Evolutionary conservation across 2,329 filamentous ascomycete genomes (phyloP), one percentile per base, ranked within the genome.

Genomic region (Bipolaris oryzae): DNA sequence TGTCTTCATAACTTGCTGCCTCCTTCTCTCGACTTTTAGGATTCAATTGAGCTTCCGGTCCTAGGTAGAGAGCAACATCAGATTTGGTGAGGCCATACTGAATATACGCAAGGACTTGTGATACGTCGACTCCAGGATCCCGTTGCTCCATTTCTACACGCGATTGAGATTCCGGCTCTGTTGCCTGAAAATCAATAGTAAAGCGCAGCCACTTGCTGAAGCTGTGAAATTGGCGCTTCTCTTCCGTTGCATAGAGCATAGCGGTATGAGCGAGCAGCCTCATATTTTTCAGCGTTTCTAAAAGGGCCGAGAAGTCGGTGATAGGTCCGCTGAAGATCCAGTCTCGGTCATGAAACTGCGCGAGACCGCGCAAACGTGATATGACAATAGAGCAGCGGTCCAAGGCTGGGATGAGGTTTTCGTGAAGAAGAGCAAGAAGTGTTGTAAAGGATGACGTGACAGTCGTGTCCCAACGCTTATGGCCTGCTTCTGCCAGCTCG

Each of bases 381-480:
- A 96, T 84, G 31, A 96, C 88, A 21, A 97, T 87, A 44, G 85
- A 85, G 64, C 90, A 89, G 50, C 94, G 87, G 66, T 98, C 92
- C 1, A 98, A 81, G 0, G 91, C 92, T 0, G 95, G 95, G 2
- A 98, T 82, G 49, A 97, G 87, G 73, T 96, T 93, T 71, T 96
- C 89, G 70, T 96, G 93, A 0, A 92, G 82, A 11, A 98, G 82
- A 50, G 86, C 85, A 47, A 92, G 86, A 9, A 98, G 82, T 51
- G 87, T 89, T 57, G 91, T 87, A 18, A 97, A 88, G 1, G 92
- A 91, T 3, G 87, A 86, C 1, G 85, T 83, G 2, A 96, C 89
- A 5, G 90, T 89, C 70, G 94, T 96, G 61, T 98, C 93, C 95
- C 95, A 99, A 46, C 95, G 84, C 76, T 96, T 97, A 68, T 96